Evolutionary conservation across 208 protist species (phyloP).

Genomic region (Acanthamoeba culbertsoni): DNA sequence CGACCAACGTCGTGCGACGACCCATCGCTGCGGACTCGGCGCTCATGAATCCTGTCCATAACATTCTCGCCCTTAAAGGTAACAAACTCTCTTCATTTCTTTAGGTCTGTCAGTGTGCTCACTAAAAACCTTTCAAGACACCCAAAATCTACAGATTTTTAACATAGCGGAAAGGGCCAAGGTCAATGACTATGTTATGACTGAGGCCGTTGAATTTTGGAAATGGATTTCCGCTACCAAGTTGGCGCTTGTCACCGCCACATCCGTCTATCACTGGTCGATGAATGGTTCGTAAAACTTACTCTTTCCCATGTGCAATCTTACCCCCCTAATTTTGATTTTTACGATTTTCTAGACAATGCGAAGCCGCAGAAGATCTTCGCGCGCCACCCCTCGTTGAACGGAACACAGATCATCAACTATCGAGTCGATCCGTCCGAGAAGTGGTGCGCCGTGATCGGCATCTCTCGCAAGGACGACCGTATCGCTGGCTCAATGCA

Average conservation of each 20-base stretch:
- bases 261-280: slow-evolving; percentile 97
- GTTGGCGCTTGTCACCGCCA: slow-evolving; percentile 95
- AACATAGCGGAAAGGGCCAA: slow-evolving; percentile 96
- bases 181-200: slow-evolving; percentile 93
- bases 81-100: not conserved
- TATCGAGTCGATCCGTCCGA: slow-evolving; percentile 92
- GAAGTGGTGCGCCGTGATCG: slow-evolving; percentile 96
- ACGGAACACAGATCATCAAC: slow-evolving; percentile 95
- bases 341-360: slow-evolving; percentile 71
- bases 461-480: slow-evolving; percentile 86
- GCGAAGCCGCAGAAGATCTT: slow-evolving; percentile 95
- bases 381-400: slow-evolving; percentile 91
- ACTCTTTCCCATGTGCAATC: not conserved
- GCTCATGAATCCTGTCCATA: slow-evolving; percentile 97
- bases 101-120: not conserved
- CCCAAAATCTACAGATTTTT: slow-evolving; percentile 97
- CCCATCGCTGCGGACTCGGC: slow-evolving; percentile 97
- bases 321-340: not conserved
- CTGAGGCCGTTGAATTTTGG: slow-evolving; percentile 96
- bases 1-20: slow-evolving; percentile 88
- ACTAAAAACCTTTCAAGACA: slow-evolving; percentile 77
- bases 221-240: slow-evolving; percentile 94
- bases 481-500: slow-evolving; percentile 94
- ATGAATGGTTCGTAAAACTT: slow-evolving; percentile 79
- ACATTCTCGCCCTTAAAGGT: slow-evolving; percentile 96